Evolutionary conservation across 805 yeast genomes (phyloP).

Genomic region (Wickerhamiella australiensis): DNA sequence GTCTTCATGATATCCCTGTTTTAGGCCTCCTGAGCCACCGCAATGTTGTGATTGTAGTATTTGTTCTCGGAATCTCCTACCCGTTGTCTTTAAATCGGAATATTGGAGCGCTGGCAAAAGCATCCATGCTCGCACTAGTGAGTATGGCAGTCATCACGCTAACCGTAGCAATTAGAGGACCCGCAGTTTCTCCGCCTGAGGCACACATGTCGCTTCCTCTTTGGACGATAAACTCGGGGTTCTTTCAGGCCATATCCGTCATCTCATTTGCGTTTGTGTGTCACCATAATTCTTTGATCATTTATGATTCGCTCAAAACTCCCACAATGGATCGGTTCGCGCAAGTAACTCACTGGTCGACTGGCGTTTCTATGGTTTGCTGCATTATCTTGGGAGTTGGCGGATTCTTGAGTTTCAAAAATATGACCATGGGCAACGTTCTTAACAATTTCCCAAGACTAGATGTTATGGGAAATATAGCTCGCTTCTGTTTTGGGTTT

Average conservation of each 20-base stretch:
- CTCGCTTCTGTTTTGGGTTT: constrained; percentile 81
- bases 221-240: constrained; percentile 42
- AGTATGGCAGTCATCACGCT: constrained; percentile 73
- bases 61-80: constrained; percentile 61
- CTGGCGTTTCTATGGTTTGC: constrained; percentile 65
- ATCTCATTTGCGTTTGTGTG: constrained; percentile 92
- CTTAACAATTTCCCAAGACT: constrained; percentile 72
- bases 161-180: constrained; percentile 65
- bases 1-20: constrained; percentile 27
- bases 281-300: constrained; percentile 86
- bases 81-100: constrained; percentile 73
- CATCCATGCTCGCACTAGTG: constrained; percentile 71
- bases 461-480: constrained; percentile 68
- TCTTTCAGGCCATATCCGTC: constrained; percentile 87
- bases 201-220: constrained; percentile 28
- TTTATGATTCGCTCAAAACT: constrained; percentile 66
- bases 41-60: constrained; percentile 55
- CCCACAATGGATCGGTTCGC: constrained; percentile 70
- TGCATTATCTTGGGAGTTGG: constrained; percentile 67
- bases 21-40: constrained; percentile 49
- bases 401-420: constrained; percentile 66
- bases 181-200: constrained; percentile 33
- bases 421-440: constrained; percentile 72
- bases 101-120: constrained; percentile 72
- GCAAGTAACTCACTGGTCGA: constrained; percentile 69